Percentiles rank a stretch among this genome's conserved stretches.
These are phyloP conservation scores for Ceratocystis cacaofunesta DNA, from an alignment of 2,329 filamentous ascomycete species.

Conservation along the genomic window DNA sequence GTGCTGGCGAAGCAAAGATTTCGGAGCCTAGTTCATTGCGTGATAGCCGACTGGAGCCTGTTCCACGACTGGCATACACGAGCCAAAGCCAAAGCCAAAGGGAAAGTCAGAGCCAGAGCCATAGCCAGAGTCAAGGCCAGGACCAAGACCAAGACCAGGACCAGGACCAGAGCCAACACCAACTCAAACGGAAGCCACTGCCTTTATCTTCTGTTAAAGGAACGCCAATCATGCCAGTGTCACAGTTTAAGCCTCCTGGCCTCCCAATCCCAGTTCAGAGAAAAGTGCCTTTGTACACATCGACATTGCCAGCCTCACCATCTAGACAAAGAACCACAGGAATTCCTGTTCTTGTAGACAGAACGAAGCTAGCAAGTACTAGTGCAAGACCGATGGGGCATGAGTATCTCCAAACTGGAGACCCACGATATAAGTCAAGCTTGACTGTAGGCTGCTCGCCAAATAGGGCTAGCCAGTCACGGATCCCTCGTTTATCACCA, in stretches of 20 bases:
- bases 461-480: not conserved
- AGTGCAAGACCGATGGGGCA: not conserved
- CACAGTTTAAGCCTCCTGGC: not conserved
- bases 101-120: not conserved
- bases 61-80: not conserved
- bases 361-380: not conserved
- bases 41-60: not conserved
- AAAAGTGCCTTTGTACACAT: not conserved
- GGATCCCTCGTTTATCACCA: slow-evolving; percentile 5
- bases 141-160: not conserved
- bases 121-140: not conserved
- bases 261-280: not conserved
- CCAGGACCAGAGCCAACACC: not conserved
- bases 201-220: not conserved
- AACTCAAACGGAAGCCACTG: not conserved
- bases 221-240: not conserved
- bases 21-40: not conserved
- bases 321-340: not conserved
- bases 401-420: too few species aligned
- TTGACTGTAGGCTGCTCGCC: not conserved
- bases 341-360: not conserved
- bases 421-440: not conserved
- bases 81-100: not conserved
- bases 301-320: not conserved
- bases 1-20: not conserved